phyloP scores from a whole-genome alignment of 75 land plant species.

The Adiantum capillusveneris region DNA sequence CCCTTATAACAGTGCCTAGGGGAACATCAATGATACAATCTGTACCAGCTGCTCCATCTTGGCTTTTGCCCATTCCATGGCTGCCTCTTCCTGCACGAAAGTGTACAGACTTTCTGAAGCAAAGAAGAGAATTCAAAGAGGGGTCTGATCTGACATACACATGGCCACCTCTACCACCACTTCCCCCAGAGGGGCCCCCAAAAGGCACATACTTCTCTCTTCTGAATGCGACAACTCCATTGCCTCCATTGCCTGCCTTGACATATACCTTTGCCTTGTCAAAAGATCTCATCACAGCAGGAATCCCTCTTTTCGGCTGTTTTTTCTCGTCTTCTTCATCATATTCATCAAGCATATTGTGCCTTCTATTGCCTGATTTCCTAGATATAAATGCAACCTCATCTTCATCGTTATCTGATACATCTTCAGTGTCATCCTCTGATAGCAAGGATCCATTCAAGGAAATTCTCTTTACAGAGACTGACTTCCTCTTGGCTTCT shows the following conservation, averaged over 20 bases:
- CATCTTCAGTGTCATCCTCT: background rate
- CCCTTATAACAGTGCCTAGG: slow-evolving; percentile 73
- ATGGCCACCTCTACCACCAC: slow-evolving; percentile 84
- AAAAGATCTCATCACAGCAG: slow-evolving; percentile 93
- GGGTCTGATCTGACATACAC: slow-evolving; percentile 68
- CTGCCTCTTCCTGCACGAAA: slow-evolving; percentile 76
- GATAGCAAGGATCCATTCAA: too few species aligned
- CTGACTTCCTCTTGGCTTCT: background rate
- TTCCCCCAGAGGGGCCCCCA: slow-evolving; percentile 96
- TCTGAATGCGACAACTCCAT: slow-evolving; percentile 90
- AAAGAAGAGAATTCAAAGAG: slow-evolving; percentile 82
- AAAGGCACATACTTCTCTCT: slow-evolving; percentile 86
- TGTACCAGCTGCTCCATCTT: slow-evolving; percentile 63
- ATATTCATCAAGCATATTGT: slow-evolving; percentile 3
- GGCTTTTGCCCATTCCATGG: slow-evolving; percentile 70
- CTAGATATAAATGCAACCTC: background rate
- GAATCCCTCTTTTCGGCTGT: slow-evolving; percentile 59
- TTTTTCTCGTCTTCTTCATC: slow-evolving; percentile 8
- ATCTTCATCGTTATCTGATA: background rate
- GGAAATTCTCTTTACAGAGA: slow-evolving; percentile 1
- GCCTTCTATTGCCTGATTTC: too few species aligned
- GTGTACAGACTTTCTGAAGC: slow-evolving; percentile 68
- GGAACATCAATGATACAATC: slow-evolving; percentile 80
- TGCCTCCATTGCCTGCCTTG: slow-evolving; percentile 91
- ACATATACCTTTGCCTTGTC: slow-evolving; percentile 83